Base-by-base conservation (phyloP, 140 eudicot genomes). In the Erigeron philadelphicus region DNA sequence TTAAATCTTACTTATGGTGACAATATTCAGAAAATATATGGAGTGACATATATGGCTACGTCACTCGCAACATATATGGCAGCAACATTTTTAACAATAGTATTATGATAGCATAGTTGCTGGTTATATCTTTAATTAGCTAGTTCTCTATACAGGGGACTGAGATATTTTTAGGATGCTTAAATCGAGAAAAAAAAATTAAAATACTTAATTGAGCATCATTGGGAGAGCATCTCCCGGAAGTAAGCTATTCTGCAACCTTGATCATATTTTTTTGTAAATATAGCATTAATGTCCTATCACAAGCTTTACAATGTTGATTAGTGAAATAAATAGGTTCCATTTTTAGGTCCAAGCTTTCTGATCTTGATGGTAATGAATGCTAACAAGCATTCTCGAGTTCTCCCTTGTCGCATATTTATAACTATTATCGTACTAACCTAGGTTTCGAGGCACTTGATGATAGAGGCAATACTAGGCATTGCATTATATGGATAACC, bases 321-420 rank as follows among this genome's bases (percentile, higher is more conserved):
- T 43, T 15, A 50, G 44, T 16, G 60, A 3, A 16, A 63, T 31
- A 63, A 42, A 42, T 63, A 5, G 50, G 11, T 8, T 40, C 5
- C 11, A 62, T 41, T 62, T 62, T 62, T 8, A 3, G 31, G 19
- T 38, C 31, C 40, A 5, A 7, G 13, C 31, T 40, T 62, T 40
- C 3, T 61, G 67, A 38, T 62, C 8, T 40, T 62, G 21, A 62
- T 62, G 50, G 15, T 62, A 38, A 12, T 62, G 49, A 62, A 62
- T 62, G 50, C 49, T 41, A 40, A 13, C 11, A 0, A 5, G 9
- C 9, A 8, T 40, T 49, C n/a, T 31, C 43, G 4, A 1, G 8
- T 18, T 61, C 11, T 61, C 46, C 47, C 66, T 31, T 31, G 9
- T 12, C 47, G 4, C 66, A 35, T 61, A 61, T 35, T 19, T 4